These are phyloP conservation scores for Ilex aquifolium DNA, from an alignment of 257 asterid genomes.

Conservation along the genomic window DNA sequence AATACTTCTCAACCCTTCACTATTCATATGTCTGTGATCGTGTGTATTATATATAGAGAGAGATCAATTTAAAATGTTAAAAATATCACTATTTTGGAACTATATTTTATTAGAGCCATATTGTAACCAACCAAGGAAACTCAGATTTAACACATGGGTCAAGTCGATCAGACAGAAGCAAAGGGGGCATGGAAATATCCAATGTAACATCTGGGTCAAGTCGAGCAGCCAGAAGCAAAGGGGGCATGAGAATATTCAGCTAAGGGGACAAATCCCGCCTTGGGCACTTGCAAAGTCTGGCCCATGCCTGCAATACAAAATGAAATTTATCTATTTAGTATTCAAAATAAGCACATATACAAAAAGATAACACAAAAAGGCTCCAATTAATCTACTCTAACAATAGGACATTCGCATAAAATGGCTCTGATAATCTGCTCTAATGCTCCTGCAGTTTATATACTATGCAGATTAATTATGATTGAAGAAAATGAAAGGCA, in stretches of 20 bases:
- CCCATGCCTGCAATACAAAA: constrained; percentile 70
- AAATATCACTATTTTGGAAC: too few relatives aligned
- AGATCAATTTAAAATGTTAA: too few relatives aligned
- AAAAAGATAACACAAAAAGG: too few relatives aligned
- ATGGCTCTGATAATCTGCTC: constrained; percentile 85
- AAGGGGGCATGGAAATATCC: constrained; percentile 88
- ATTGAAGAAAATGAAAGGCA: too few relatives aligned
- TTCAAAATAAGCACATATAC: too few relatives aligned
- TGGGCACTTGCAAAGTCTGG: constrained; percentile 92
- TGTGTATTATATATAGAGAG: too few relatives aligned
- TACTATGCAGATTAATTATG: constrained; percentile 2
- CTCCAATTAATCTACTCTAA: too few relatives aligned
- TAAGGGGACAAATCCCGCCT: constrained; percentile 96
- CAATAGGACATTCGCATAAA: constrained; percentile 52
- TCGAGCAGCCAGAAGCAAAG: constrained; percentile 88
- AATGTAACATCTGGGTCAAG: constrained; percentile 87
- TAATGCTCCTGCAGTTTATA: constrained; percentile 52
- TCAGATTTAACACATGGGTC: constrained; percentile 90
- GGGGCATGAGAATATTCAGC: constrained; percentile 91
- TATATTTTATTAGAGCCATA: too few relatives aligned
- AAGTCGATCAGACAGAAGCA: constrained; percentile 87
- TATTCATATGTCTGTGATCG: too few relatives aligned
- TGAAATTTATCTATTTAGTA: neutral
- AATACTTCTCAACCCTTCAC: too few relatives aligned
- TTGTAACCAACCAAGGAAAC: too few relatives aligned